phyloP scores from a whole-genome alignment of 2,329 filamentous ascomycete species.

The Botrytis elliptica region DNA sequence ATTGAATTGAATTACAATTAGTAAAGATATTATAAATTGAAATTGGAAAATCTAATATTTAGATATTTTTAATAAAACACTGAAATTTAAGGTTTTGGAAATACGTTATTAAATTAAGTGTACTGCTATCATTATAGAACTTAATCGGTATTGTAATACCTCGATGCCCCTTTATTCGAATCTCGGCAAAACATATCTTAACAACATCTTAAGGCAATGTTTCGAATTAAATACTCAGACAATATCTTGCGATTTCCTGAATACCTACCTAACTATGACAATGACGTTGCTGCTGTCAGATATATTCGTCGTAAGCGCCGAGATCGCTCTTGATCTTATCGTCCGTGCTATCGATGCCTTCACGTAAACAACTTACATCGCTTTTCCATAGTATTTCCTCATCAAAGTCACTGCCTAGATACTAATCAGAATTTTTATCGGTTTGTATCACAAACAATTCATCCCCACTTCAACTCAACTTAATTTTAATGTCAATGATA shows the following conservation, averaged over 20 bases:
- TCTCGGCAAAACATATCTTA: neutral
- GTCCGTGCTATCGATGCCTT: neutral
- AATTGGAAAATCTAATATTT: no score
- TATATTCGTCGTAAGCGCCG: neutral
- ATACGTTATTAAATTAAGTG: no score
- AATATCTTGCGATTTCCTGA: neutral
- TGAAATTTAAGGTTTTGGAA: no score
- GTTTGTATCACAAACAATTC: neutral
- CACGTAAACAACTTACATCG: neutral
- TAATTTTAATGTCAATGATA: neutral
- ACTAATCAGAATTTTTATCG: neutral
- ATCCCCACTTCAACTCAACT: neutral
- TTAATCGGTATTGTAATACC: neutral
- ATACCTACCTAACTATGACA: neutral
- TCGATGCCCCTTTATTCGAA: neutral
- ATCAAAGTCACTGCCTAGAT: neutral
- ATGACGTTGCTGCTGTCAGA: neutral
- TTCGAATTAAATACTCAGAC: neutral
- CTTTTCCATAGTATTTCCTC: neutral
- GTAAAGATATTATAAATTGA: no score
- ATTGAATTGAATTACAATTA: no score
- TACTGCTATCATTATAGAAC: fast-evolving
- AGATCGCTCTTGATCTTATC: neutral
- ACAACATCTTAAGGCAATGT: no score
- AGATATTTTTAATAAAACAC: no score